Evolutionary conservation across 805 yeast genomes (phyloP), one percentile per base, ranked within the genome.

Genomic region (Schizosaccharomyces pombe): DNA sequence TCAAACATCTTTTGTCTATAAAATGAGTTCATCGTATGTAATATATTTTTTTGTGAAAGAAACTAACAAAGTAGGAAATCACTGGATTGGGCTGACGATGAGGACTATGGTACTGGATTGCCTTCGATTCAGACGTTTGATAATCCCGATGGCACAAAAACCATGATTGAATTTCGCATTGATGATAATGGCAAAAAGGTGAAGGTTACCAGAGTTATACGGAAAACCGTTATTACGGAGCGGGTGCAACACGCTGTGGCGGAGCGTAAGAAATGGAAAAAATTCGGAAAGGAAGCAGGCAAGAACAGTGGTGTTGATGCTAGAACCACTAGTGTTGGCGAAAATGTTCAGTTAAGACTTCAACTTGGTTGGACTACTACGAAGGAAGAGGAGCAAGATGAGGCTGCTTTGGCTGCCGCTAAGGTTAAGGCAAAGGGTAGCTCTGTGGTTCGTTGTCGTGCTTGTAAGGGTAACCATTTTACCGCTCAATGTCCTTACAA

Each of bases 401-500:
- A 80, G 69, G 79, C 78, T 64, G 82, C 77, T 65, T 82, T 79
- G 66, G 76, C 65, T 47, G 74, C 74, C 62, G 71, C 69, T 54
- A 66, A 68, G 55, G 73, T 67, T 64, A 69, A 67, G 62, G 69
- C 70, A 65, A 73, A 65, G 72, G 70, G 68, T 64, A 30, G 49
- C 19, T 69, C 66, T 59, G 68, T 68, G 65, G 70, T 71, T 59
- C 72, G 70, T 61, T 91, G 98, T 77, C 84, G 96, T 76, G 71
- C 75, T 55, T 91, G 99, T 81, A 83, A 82, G 57, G 95, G 95
- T 65, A 82, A 78, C 61, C 99, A 91, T 74, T 84, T 80, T 76
- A 83, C 96, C 47, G 72, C 85, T 67, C 80, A 82, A 71, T 91
- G 99, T 82, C 98, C 98, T 59, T 85, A 78, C 76, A 87, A 83